These are phyloP conservation scores for Trypanosoma boissoni DNA, from an alignment of 208 protist species.

Conservation along the genomic window DNA sequence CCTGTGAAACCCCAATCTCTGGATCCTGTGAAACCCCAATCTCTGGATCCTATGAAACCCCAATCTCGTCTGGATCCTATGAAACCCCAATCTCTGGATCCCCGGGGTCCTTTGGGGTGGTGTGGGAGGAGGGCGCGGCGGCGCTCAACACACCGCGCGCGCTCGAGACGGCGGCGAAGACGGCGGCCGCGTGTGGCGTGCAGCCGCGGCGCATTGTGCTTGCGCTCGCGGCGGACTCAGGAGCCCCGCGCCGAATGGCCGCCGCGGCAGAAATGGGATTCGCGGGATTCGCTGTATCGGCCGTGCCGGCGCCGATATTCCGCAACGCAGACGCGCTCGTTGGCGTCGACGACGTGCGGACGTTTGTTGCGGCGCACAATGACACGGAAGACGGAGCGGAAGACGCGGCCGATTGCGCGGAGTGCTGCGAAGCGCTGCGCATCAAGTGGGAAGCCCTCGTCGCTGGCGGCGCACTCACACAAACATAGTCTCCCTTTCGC, in stretches of 20 bases:
- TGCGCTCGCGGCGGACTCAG: conserved; percentile 31
- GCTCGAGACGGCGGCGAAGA: conserved; percentile 80
- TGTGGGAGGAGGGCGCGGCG: conserved; percentile 59
- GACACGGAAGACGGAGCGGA: conserved; percentile 21
- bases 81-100: too few species aligned
- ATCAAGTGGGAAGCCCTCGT: conserved; percentile 4
- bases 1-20: too few species aligned
- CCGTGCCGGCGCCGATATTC: conserved; percentile 30
- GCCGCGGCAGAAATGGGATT: conserved; percentile 56
- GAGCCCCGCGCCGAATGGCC: conserved; percentile 22
- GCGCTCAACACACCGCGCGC: conserved; percentile 66
- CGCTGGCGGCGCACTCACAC: too few species aligned
- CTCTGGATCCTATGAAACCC: too few species aligned
- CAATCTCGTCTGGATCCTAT: too few species aligned
- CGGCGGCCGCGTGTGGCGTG: conserved; percentile 62
- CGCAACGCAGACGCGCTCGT: conserved; percentile 21
- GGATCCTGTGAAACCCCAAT: too few species aligned
- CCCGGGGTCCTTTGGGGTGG: too few species aligned
- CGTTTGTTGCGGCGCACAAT: conserved; percentile 44
- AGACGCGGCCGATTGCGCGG: conserved; percentile 21
- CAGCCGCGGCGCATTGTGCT: conserved; percentile 32
- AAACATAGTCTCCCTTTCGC: too few species aligned
- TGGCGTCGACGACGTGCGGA: conserved; percentile 27
- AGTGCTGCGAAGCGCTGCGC: conserved; percentile 30
- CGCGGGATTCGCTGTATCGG: conserved; percentile 34